Conservation (phyloP, 2,329 filamentous ascomycete genomes). For the Botrytis deweyae region DNA sequence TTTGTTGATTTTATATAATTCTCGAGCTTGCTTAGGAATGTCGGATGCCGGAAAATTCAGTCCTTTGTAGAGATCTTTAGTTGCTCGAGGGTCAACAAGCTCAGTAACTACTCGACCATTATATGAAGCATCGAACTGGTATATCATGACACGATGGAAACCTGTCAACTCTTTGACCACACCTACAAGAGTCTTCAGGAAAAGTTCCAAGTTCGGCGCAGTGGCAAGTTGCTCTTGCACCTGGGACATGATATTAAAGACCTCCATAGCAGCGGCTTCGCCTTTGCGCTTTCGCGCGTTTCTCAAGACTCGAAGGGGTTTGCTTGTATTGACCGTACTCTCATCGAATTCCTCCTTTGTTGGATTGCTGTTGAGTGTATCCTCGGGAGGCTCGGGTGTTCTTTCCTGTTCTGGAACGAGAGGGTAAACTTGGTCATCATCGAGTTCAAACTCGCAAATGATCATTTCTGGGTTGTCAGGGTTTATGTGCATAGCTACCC, state of each 20-base stretch:
- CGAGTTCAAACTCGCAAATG: slow-evolving; percentile 85
- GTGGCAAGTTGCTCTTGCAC: slow-evolving; percentile 82
- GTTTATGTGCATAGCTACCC: slow-evolving; percentile 83
- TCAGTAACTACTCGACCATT: slow-evolving; percentile 89
- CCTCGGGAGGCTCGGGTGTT: slow-evolving; percentile 64
- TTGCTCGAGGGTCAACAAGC: slow-evolving; percentile 75
- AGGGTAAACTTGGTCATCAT: slow-evolving; percentile 71
- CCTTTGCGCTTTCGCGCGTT: slow-evolving; percentile 62
- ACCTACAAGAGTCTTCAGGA: slow-evolving; percentile 79
- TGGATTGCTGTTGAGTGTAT: slow-evolving; percentile 71
- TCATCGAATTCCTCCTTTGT: slow-evolving; percentile 72
- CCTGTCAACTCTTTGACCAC: slow-evolving; percentile 87
- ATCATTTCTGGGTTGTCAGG: slow-evolving; percentile 66
- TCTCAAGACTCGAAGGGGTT: slow-evolving; percentile 72
- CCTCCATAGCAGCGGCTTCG: slow-evolving; percentile 81
- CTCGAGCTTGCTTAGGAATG: slow-evolving; percentile 82
- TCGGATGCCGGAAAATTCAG: slow-evolving; percentile 86
- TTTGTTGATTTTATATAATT: slow-evolving; percentile 89
- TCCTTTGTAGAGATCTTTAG: slow-evolving; percentile 81
- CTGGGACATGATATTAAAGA: slow-evolving; percentile 89
- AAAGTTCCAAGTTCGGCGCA: slow-evolving; percentile 66
- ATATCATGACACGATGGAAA: slow-evolving; percentile 90
- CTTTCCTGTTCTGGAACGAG: slow-evolving; percentile 61
- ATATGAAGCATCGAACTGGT: slow-evolving; percentile 80
- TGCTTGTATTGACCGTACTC: slow-evolving; percentile 73